Percentiles rank a stretch among this genome's conserved stretches.
Evolutionary conservation across 2,329 filamentous ascomycete genomes (phyloP).

Genomic region (Penicillium decumbens): DNA sequence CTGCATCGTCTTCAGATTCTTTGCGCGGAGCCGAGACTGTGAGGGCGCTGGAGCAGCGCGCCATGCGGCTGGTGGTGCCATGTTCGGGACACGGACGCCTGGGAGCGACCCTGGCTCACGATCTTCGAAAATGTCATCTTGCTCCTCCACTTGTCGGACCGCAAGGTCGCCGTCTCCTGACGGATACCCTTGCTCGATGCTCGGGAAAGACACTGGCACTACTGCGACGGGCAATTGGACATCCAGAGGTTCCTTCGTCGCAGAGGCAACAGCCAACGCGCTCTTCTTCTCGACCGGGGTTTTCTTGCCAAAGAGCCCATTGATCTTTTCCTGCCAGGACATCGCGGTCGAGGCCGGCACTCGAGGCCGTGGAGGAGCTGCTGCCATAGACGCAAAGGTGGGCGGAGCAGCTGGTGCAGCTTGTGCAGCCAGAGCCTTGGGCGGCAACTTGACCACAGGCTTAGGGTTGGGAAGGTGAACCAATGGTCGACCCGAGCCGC

Average conservation of each 20-base stretch:
- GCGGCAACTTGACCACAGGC: constrained; percentile 77
- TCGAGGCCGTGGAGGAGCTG: constrained; percentile 36
- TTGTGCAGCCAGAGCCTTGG: constrained; percentile 42
- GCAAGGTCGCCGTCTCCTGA: constrained; percentile 47
- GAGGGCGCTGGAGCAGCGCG: constrained; percentile 47
- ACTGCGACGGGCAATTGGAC: constrained; percentile 48
- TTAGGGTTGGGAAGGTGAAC: constrained; percentile 58
- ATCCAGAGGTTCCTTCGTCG: constrained; percentile 63
- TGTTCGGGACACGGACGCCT: constrained; percentile 61
- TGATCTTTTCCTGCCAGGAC: constrained; percentile 77
- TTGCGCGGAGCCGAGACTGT: constrained; percentile 34
- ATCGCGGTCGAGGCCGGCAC: constrained; percentile 46
- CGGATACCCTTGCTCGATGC: constrained; percentile 32
- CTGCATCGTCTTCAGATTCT: constrained; percentile 54
- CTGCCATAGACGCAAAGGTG: constrained; percentile 43
- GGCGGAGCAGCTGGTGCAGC: constrained; percentile 29
- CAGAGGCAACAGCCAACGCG: constrained; percentile 59
- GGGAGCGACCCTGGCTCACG: constrained; percentile 76
- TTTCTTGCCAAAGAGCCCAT: constrained; percentile 68
- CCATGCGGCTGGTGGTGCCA: constrained; percentile 61
- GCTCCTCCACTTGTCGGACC: constrained; percentile 68
- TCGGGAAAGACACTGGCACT: constrained; percentile 68
- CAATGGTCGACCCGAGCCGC: constrained; percentile 48
- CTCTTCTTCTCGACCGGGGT: constrained; percentile 47
- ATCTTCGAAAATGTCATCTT: constrained; percentile 76